Base-by-base conservation (phyloP, 148 eudicot species). In the Rhododendron ovatum region DNA sequence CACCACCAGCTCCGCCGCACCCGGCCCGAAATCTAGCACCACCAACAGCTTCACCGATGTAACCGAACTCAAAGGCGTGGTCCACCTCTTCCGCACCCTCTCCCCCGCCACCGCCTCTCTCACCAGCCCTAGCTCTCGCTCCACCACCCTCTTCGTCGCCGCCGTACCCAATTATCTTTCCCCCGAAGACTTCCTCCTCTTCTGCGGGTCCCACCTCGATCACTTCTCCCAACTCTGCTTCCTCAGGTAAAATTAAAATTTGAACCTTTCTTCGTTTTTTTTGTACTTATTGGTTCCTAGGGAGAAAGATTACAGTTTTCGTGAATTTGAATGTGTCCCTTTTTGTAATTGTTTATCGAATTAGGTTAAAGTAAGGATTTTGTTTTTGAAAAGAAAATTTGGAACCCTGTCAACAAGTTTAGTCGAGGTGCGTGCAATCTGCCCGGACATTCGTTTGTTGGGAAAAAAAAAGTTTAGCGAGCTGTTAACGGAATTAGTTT, bases 131-230 rank as follows among this genome's bases (percentile, higher is more conserved):
- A 30, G 82, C 48, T 10, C 89, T 45, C 92, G 89, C 50, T 91
- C 96, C 28, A 91, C 91, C 45, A 82, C 83, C 55, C 87, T 95
- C 47, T 94, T 94, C 81, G 89, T 95, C n/a, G 94, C 90, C 35
- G 98, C 98, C 63, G 94, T 95, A 75, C 98, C 99, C 11, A 93
- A 93, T 41, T 98, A 98, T 84, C 80, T 98, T 82, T 91, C 98
- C 11, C 73, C 90, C 10, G 95, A 95, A 63, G 98, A 94, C 53
- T 91, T 97, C 75, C 86, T 94, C 39, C 89, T 90, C 57, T 93
- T 93, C 82, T 94, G 98, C 75, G 96, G 92, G 6, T 63, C 91
- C 39, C 91, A 89, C 8, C 74, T 90, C 15, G 83, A 81, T 6
- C 82, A 93, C 82, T 89, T 95, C 84, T 45, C 87, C 7, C 92